phyloP scores from a whole-genome alignment of 345 rosid species.

The Abelmoschus esculentus region DNA sequence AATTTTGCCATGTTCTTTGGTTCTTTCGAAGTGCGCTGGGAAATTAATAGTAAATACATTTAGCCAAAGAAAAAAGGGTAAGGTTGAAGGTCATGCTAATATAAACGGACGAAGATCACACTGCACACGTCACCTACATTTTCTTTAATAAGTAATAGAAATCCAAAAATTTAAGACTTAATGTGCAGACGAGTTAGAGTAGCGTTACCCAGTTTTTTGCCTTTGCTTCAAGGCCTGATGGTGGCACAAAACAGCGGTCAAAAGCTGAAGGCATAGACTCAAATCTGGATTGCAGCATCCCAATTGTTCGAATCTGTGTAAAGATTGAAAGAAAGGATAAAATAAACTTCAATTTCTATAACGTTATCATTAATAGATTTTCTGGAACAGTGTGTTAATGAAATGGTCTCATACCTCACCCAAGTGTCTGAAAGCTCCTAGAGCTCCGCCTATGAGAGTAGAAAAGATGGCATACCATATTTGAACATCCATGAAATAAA shows the following conservation, averaged over 20 bases:
- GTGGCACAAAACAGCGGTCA: conserved; percentile 53
- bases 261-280: conserved; percentile 56
- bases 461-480: conserved; percentile 97
- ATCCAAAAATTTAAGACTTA: neutral
- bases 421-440: conserved; percentile 93
- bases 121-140: neutral
- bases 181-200: neutral
- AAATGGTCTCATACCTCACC: conserved; percentile 65
- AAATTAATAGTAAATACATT: conserved; percentile 17
- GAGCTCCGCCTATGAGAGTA: conserved; percentile 83
- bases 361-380: neutral
- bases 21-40: conserved; percentile 47
- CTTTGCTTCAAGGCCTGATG: conserved; percentile 7
- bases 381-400: conserved; percentile 4
- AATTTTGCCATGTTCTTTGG: conserved; percentile 50
- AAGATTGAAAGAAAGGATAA: conserved; percentile 14
- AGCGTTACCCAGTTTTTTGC: neutral
- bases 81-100: neutral
- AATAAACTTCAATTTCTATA: neutral
- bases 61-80: conserved; percentile 6
- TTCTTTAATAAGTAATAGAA: neutral
- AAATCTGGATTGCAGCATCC: conserved; percentile 93
- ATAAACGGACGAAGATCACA: neutral
- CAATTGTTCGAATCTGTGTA: conserved; percentile 79
- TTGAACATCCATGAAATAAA: conserved; percentile 90